These are phyloP conservation scores for Zanthoxylum bungeanum DNA, from an alignment of 345 rosid species.

Conservation along the genomic window DNA sequence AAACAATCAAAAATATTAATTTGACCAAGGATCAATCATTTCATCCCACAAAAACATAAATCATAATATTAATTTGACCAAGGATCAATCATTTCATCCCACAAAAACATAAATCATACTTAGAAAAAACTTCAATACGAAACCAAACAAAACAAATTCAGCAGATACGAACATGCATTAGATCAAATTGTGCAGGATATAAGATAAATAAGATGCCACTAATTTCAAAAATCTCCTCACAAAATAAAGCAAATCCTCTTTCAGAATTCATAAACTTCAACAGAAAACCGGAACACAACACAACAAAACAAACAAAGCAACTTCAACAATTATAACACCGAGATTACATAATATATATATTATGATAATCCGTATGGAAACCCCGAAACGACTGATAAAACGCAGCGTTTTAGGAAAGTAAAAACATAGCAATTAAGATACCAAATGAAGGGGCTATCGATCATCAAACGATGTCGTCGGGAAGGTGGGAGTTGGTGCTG, in stretches of 20 bases:
- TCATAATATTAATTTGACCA: neutral
- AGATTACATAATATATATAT: neutral
- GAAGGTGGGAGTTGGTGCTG: constrained; percentile 28
- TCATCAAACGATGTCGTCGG: constrained; percentile 15
- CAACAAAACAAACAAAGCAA: neutral
- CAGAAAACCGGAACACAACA: neutral
- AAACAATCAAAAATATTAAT: too few relatives aligned
- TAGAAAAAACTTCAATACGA: neutral
- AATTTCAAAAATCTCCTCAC: neutral
- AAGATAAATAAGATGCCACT: neutral
- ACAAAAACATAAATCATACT: neutral
- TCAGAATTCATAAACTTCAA: neutral
- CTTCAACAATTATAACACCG: neutral
- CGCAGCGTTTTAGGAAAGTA: neutral
- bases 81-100: neutral
- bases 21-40: neutral
- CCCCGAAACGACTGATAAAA: neutral
- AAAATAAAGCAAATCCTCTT: neutral
- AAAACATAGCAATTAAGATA: neutral
- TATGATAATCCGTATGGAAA: neutral
- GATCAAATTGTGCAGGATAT: neutral
- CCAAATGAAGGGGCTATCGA: neutral
- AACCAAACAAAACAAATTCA: neutral
- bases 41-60: neutral
- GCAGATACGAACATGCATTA: neutral